Evolutionary conservation across 2,329 filamentous ascomycete genomes (phyloP), one percentile per base, ranked within the genome.

Genomic region (Aurifilum marmelostoma): DNA sequence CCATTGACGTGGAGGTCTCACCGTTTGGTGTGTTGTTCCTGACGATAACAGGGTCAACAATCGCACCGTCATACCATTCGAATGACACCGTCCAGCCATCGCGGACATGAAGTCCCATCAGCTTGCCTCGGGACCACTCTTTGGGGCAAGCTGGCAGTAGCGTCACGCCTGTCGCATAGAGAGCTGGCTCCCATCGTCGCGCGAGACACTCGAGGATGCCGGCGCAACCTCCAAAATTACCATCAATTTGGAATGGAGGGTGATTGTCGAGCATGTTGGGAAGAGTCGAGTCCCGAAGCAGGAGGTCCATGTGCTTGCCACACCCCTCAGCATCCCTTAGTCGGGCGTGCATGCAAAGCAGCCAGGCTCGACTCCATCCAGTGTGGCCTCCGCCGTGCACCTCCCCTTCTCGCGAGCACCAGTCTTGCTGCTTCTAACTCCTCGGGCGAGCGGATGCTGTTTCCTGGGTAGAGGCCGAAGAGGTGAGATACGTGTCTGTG

Each of bases 401-500:
- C n/a, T 0, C 75, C 74, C 32, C 79, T 69, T 8, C 76, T 71
- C 0, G 75, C 72, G 1, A 81, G 73, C 0, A 77, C 76, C 7
- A 71, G 74, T 21, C 68, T 73, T 1, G 78, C 77, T 7, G 79
- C 78, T 0, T 71, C 69, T 1, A 72, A 72, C 4, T 79, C 65
- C 0, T 74, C 72, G 14, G 73, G 71, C 0, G 75, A 64, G 34
- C 54, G 77, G 41, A 84, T 80, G 5, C 75, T 72, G 18, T 77
- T 77, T 0, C 82, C 83, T 0, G 85, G 84, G 65, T 82, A 82
- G 2, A 87, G 77, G 0, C 79, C 83, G 70, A 82, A 85, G 0
- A 86, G 77, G 68, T 84, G 84, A 0, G 83, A 85, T 4, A 85
- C 78, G 63, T 86, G 85, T 0, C 84, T 79, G 69, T 87, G 84